Base-by-base conservation (phyloP, 1,284 basidiomycete species). In the Stereum hirsutum region DNA sequence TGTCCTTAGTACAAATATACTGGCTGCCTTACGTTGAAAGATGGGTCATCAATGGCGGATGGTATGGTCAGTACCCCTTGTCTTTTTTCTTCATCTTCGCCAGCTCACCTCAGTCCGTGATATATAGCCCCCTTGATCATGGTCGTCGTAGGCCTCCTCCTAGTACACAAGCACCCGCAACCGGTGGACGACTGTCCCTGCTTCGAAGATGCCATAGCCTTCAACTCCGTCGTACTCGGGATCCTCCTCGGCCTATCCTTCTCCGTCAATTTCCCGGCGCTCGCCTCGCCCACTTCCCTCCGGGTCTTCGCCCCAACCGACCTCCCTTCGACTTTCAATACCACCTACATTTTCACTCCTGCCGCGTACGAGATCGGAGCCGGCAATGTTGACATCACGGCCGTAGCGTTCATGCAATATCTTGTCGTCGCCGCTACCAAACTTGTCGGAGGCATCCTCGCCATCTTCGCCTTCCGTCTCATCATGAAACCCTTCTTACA, bases 181-280 rank as follows among this genome's bases (percentile, higher is more conserved):
- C 89, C 90, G 0, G 82, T 96, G 1, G 93, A 97, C 48, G 91
- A 96, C 57, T 98, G 95, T 56, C 95, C 95, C 1, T 98, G 95
- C 63, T 99, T 97, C 61, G 95, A 98, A 61, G 95, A 99, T 55
- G 90, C 93, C 5, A 95, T 97, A 44, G 93, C 95, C 0, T 88
- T 95, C 53, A 65, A 89, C 17, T 84, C 89, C 10, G 92, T 93
- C 34, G 72, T 89, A 12, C 70, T 89, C 42, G 95, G 95, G 17
- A 68, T 74, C 15, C 67, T 78, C 17, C 57, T 93, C 1, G 80
- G 79, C 0, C 69, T 51, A 24, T 50, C 76, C 41, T 92, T 89
- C 82, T 70, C 69, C 44, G 58, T 62, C 42, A 52, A 52, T 5
- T 57, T 59, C 17, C 60, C 65, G 37, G 69, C 65, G 1, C 60